Evolutionary conservation across 805 yeast genomes (phyloP).

Genomic region (Candida verbasci): DNA sequence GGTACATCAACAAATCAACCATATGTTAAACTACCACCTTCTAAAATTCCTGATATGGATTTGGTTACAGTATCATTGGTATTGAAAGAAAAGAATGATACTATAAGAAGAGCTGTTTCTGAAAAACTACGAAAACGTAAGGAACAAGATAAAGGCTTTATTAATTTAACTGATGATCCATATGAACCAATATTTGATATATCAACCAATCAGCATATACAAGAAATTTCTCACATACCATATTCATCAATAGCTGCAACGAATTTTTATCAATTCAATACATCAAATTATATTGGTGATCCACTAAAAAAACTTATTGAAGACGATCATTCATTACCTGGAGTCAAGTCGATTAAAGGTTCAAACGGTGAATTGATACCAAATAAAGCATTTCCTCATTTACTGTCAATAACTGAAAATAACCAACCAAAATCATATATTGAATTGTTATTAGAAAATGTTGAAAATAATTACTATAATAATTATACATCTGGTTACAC

Average conservation of each 20-base stretch:
- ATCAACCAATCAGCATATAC: constrained; percentile 39
- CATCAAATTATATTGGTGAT: constrained; percentile 49
- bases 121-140: constrained; percentile 75
- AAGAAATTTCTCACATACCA: constrained; percentile 64
- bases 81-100: constrained; percentile 67
- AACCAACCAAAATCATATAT: constrained; percentile 29
- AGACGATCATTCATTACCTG: constrained; percentile 45
- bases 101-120: constrained; percentile 77
- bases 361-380: constrained; percentile 47
- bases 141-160: constrained; percentile 68
- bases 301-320: constrained; percentile 36
- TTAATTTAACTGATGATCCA: constrained; percentile 84
- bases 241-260: constrained; percentile 73
- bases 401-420: constrained; percentile 35
- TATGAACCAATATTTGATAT: constrained; percentile 76
- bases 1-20: constrained; percentile 51
- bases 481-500: constrained; percentile 38
- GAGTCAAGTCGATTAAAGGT: constrained; percentile 44
- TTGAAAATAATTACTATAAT: constrained; percentile 35
- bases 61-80: constrained; percentile 77
- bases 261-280: constrained; percentile 60
- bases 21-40: constrained; percentile 81
- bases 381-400: constrained; percentile 45
- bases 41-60: constrained; percentile 91
- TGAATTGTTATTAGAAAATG: constrained; percentile 35